Evolutionary conservation across 179 eudicot genomes (phyloP).

Genomic region (Drosera spatulata): DNA sequence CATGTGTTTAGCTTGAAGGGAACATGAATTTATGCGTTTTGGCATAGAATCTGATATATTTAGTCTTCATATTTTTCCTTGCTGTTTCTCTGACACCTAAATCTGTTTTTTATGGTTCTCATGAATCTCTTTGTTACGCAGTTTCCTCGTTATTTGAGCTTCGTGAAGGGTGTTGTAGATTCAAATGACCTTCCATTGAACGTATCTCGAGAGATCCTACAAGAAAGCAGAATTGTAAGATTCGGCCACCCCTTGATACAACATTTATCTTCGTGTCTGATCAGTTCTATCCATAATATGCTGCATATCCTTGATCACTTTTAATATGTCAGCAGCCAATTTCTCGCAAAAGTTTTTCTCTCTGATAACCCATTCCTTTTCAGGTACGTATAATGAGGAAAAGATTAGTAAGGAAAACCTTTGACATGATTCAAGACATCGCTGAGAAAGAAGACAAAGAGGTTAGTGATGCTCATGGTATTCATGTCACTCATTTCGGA

Average conservation of each 20-base stretch:
- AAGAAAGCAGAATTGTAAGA: constrained; percentile 96
- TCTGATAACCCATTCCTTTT: constrained; percentile 1
- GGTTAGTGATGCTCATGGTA: constrained; percentile 24
- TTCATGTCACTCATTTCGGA: background rate
- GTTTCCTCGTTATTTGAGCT: constrained; percentile 97
- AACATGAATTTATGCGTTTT: too few relatives aligned
- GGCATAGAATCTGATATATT: too few relatives aligned
- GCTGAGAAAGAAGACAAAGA: constrained; percentile 87
- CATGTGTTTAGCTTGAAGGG: too few relatives aligned
- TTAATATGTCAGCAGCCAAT: background rate
- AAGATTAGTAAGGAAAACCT: constrained; percentile 85
- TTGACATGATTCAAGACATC: constrained; percentile 92
- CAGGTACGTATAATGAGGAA: constrained; percentile 97
- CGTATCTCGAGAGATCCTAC: constrained; percentile 96
- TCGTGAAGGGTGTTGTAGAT: constrained; percentile 98
- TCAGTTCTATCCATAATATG: background rate
- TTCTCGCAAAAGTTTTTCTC: background rate
- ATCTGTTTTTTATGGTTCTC: too few relatives aligned
- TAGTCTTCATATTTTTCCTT: too few relatives aligned
- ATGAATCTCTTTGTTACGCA: constrained; percentile 10
- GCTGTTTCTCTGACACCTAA: too few relatives aligned
- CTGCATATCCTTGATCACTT: background rate
- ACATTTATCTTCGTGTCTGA: background rate
- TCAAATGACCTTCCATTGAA: constrained; percentile 97
- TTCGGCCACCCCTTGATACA: constrained; percentile 1